Evolutionary conservation across 2,329 filamentous ascomycete genomes (phyloP), one percentile per base, ranked within the genome.

Genomic region (Juglanconis juglandina): DNA sequence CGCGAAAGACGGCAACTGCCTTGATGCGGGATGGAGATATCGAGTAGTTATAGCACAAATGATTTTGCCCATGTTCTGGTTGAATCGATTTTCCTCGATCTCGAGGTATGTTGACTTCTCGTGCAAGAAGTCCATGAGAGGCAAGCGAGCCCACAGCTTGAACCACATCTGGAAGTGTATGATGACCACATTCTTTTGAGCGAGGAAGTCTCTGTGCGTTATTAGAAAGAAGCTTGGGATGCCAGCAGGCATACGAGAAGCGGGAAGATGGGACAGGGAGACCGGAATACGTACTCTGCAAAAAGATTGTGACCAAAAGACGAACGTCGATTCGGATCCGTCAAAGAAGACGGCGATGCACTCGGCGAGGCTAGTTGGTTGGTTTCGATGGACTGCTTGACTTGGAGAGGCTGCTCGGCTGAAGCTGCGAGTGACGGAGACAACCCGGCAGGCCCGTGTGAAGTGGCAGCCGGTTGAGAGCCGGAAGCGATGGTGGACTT

Each of bases 141-240:
- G 76, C 32, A 76, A 68, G 60, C 70, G 72, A 60, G 73, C 76
- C 48, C 76, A 65, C 42, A 73, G 66, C 33, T 73, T 69, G 59
- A 78, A 75, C 60, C 75, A 78, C 1, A 72, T 73, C 52, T 76
- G 71, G 24, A 76, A 66, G 60, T 78, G 75, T 17, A 67, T 68
- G 39, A 73, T 53, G 13, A 77, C 64, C 41, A 76, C 60, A n/a
- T 75, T 68, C 68, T 73, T 46, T 70, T 71, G 6, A 53, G 70
- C 66, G 24, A 77, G 61, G 17, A 73, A 63, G 51, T 75, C 70
- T 52, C 75, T 63, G 17, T 41, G 17, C 13, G 7, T 9, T 13
- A 58, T 52, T 44, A 35, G 48, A 50, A 5, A n/a, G 3, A n/a
- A 33, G 30, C 7, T 13, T 37, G 8, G 44, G 8, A 47, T 17